These are phyloP conservation scores for Leptographium wingfieldii DNA, from an alignment of 2,329 filamentous ascomycete species.

Conservation along the genomic window DNA sequence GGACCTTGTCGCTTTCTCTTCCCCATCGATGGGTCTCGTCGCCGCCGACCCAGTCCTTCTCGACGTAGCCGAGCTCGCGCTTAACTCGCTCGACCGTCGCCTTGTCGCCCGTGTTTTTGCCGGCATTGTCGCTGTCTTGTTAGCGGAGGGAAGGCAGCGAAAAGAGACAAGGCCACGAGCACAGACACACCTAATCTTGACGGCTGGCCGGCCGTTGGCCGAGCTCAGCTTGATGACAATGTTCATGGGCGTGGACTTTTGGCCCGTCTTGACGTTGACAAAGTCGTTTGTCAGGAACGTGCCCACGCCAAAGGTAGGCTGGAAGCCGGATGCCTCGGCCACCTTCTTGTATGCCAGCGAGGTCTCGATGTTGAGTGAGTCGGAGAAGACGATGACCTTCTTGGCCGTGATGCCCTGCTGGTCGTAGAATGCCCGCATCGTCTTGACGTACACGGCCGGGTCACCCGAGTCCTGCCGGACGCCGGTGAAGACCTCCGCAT, in stretches of 20 bases:
- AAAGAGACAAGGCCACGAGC: neutral
- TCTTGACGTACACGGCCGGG: slow-evolving; percentile 63
- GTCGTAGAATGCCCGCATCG: slow-evolving; percentile 74
- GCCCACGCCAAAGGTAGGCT: slow-evolving; percentile 83
- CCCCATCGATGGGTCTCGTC: slow-evolving; percentile 81
- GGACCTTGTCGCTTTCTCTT: slow-evolving; percentile 24
- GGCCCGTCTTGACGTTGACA: slow-evolving; percentile 52
- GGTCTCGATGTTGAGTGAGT: slow-evolving; percentile 81
- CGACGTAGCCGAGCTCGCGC: slow-evolving; percentile 69
- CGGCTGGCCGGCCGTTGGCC: slow-evolving; percentile 64
- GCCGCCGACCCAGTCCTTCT: slow-evolving; percentile 70
- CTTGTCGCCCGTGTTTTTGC: slow-evolving; percentile 89
- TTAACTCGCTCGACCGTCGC: slow-evolving; percentile 73
- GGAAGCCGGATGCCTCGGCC: slow-evolving; percentile 68
- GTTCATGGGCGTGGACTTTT: slow-evolving; percentile 83
- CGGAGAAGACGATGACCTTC: slow-evolving; percentile 91
- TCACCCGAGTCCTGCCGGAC: slow-evolving; percentile 87
- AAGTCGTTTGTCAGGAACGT: slow-evolving; percentile 97
- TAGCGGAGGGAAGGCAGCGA: neutral
- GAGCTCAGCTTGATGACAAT: slow-evolving; percentile 96
- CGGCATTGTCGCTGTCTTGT: slow-evolving; percentile 51
- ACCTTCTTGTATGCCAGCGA: slow-evolving; percentile 83
- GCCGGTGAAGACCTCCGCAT: slow-evolving; percentile 71
- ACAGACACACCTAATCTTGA: slow-evolving; percentile 62
- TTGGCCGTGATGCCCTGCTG: slow-evolving; percentile 59